These are phyloP conservation scores for Ophiostoma perfectum DNA, from an alignment of 2,329 filamentous ascomycete species.

Conservation along the genomic window DNA sequence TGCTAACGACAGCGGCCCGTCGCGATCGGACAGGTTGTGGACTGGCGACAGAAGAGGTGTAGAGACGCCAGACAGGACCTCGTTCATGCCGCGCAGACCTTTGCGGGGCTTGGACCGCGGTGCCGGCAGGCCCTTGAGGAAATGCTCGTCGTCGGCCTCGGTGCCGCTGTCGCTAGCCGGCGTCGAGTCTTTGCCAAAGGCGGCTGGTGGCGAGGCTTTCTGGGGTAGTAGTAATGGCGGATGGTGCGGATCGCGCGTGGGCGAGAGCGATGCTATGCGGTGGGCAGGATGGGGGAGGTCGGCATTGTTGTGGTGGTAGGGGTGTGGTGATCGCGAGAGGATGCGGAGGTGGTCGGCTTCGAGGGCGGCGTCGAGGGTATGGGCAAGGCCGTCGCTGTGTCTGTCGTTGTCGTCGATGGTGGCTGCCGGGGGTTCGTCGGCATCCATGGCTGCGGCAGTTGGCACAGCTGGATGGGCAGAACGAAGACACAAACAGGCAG, in stretches of 20 bases:
- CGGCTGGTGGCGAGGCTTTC: neutral
- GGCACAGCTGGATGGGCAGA: neutral
- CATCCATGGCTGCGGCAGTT: neutral
- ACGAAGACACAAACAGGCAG: neutral
- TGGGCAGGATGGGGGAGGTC: conserved; percentile 51
- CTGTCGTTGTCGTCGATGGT: neutral
- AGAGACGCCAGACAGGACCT: conserved; percentile 48
- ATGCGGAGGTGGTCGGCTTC: conserved; percentile 39
- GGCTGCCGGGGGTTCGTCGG: conserved; percentile 8
- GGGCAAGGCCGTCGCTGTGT: neutral
- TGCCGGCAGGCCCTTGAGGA: conserved; percentile 78
- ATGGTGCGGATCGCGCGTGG: neutral
- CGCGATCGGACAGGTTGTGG: neutral
- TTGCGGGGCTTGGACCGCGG: conserved; percentile 69
- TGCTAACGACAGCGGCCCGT: neutral
- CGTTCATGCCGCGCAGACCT: conserved; percentile 62
- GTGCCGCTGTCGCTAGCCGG: conserved; percentile 83
- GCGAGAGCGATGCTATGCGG: conserved; percentile 29
- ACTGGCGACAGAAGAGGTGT: conserved; percentile 50
- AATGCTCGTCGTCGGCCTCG: conserved; percentile 90
- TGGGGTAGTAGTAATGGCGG: neutral
- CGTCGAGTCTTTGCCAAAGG: conserved; percentile 45
- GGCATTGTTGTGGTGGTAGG: conserved; percentile 56
- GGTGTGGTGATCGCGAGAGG: conserved; percentile 60
- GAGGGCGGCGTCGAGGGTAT: neutral